Conservation (phyloP, 768 basidiomycete species). For the Hortiboletus flavorubellus region DNA sequence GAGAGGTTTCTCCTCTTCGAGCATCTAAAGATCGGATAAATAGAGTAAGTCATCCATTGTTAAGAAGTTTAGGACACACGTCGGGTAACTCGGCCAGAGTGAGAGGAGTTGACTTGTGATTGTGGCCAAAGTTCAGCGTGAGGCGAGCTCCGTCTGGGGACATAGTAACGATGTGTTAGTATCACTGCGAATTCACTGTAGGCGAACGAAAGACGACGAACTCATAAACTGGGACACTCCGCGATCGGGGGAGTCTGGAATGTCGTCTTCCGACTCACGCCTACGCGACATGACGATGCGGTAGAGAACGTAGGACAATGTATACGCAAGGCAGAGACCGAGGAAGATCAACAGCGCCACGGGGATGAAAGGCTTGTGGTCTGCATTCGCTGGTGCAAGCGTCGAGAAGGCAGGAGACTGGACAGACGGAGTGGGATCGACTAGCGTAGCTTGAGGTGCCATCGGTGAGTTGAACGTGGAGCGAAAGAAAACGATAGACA, state of each 20-base stretch:
- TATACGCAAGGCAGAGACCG: constrained; percentile 26
- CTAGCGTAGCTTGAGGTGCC: constrained; percentile 23
- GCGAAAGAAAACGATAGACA: constrained; percentile 7
- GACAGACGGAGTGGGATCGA: background rate
- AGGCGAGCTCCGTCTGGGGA: constrained; percentile 25
- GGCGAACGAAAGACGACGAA: background rate
- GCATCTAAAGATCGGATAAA: constrained; percentile 2
- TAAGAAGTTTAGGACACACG: constrained; percentile 10
- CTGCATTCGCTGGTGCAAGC: background rate
- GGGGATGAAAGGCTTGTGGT: constrained; percentile 15
- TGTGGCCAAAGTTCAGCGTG: constrained; percentile 18
- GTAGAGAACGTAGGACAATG: constrained; percentile 27
- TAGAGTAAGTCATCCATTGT: background rate
- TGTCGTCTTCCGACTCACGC: constrained; percentile 8
- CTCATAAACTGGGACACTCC: constrained; percentile 30
- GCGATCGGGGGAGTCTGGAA: constrained; percentile 21
- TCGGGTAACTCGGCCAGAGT: constrained; percentile 1
- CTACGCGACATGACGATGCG: constrained; percentile 20
- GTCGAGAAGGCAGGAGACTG: constrained; percentile 5
- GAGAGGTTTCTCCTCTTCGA: constrained; percentile 18
- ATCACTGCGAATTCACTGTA: background rate
- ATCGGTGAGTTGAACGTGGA: constrained; percentile 10
- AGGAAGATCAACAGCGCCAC: constrained; percentile 21
- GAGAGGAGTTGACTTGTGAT: background rate
- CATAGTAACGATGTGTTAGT: background rate